These are phyloP conservation scores for Hyphopichia fennica DNA, from an alignment of 1,139 yeast genomes.

Conservation along the genomic window DNA sequence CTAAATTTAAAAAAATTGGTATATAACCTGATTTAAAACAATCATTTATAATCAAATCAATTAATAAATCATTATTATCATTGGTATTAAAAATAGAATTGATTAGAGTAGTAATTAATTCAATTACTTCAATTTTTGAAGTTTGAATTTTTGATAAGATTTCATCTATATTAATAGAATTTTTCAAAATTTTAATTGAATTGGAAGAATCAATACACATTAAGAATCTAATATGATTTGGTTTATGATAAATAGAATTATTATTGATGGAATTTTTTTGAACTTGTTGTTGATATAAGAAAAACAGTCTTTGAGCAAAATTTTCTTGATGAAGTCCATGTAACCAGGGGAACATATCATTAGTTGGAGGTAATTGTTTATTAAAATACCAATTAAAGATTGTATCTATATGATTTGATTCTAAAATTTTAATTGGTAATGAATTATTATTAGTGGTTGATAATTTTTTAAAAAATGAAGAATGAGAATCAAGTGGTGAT, in stretches of 20 bases:
- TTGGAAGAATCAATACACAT: constrained; percentile 45
- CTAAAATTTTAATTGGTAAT: constrained; percentile 21
- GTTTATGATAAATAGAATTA: constrained; percentile 23
- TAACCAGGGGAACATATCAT: constrained; percentile 82
- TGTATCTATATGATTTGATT: constrained; percentile 26
- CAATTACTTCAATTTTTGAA: constrained; percentile 34
- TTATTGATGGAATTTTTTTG: constrained; percentile 26
- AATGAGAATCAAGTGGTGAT: constrained; percentile 26
- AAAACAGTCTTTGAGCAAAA: constrained; percentile 48
- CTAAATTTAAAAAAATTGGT: constrained; percentile 57
- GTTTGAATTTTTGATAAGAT: constrained; percentile 51
- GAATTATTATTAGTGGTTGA: background rate
- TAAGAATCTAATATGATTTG: constrained; percentile 37
- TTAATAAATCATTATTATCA: constrained; percentile 8
- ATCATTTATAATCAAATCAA: constrained; percentile 38
- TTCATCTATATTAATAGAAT: constrained; percentile 62
- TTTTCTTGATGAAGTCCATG: constrained; percentile 67
- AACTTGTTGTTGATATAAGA: constrained; percentile 29
- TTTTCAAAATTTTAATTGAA: constrained; percentile 41
- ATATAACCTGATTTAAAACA: constrained; percentile 42
- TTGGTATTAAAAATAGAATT: constrained; percentile 14
- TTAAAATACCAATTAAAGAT: constrained; percentile 50
- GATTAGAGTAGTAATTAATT: constrained; percentile 20
- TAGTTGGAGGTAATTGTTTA: constrained; percentile 65
- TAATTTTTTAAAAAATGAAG: constrained; percentile 18